These are phyloP conservation scores for Cyberlindnera samutprakarnensis DNA, from an alignment of 805 yeast species.

Conservation along the genomic window DNA sequence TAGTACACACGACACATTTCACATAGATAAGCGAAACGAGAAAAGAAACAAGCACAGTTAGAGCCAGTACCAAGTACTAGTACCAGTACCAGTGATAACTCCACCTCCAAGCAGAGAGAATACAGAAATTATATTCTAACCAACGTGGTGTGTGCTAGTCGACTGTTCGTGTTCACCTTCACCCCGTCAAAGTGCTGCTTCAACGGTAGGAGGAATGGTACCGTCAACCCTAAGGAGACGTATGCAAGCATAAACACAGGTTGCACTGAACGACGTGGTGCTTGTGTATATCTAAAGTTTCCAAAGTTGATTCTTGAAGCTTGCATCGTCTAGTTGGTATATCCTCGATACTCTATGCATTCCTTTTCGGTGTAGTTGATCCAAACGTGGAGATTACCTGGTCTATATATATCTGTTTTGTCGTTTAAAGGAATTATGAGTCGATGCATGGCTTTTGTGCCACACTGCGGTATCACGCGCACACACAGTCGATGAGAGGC, in stretches of 20 bases:
- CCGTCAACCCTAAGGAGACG: slow-evolving; percentile 15
- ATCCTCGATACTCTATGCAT: neutral
- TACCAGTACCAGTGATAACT: no score
- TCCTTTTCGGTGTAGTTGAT: no score
- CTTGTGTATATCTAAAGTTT: slow-evolving; percentile 15
- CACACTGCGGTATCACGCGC: no score
- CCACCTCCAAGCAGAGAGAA: no score
- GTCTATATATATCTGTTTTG: no score
- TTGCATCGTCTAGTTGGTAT: slow-evolving; percentile 6
- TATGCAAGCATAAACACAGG: slow-evolving; percentile 19
- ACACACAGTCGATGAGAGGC: no score
- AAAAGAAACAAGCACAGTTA: neutral
- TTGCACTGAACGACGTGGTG: slow-evolving; percentile 7
- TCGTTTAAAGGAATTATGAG: no score
- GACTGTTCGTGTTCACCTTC: neutral
- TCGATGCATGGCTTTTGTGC: no score
- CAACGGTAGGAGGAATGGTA: slow-evolving; percentile 17
- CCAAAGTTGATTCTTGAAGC: slow-evolving; percentile 9
- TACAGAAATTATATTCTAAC: slow-evolving; percentile 1
- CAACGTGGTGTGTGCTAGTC: slow-evolving; percentile 1
- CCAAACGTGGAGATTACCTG: no score
- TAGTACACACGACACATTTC: no score
- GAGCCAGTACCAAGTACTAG: neutral
- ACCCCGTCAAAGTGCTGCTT: slow-evolving; percentile 10
- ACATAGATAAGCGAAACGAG: neutral